phyloP scores from a whole-genome alignment of 1,284 basidiomycete species.

The Cryptococcus floricola region DNA sequence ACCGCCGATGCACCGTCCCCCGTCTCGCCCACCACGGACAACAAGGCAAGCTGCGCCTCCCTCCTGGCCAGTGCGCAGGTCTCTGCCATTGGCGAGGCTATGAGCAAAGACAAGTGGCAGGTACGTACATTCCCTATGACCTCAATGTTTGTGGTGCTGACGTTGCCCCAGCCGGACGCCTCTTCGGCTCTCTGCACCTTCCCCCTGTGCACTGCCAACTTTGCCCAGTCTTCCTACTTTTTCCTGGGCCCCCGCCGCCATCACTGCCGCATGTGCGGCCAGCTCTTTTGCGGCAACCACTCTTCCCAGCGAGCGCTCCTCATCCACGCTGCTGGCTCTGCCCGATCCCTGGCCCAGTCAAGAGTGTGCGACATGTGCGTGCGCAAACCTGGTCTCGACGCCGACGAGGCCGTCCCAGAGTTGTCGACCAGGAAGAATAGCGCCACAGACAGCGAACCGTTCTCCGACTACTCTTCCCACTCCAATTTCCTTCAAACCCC shows the following conservation, averaged over 20 bases:
- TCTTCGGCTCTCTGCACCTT: slow-evolving; percentile 37
- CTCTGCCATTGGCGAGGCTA: slow-evolving; percentile 19
- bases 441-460: slow-evolving; percentile 17
- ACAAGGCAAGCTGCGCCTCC: slow-evolving; percentile 8
- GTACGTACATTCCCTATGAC: slow-evolving; percentile 16
- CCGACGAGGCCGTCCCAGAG: neutral
- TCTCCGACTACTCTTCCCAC: slow-evolving; percentile 8
- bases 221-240: slow-evolving; percentile 30
- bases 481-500: slow-evolving; percentile 14
- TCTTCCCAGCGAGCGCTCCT: slow-evolving; percentile 24
- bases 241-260: slow-evolving; percentile 38
- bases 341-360: slow-evolving; percentile 7
- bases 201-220: slow-evolving; percentile 41
- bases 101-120: slow-evolving; percentile 31
- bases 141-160: neutral
- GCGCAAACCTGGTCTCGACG: slow-evolving; percentile 2
- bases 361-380: slow-evolving; percentile 42
- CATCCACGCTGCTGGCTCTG: slow-evolving; percentile 9
- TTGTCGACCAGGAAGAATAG: slow-evolving; percentile 17
- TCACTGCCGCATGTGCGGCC: slow-evolving; percentile 43
- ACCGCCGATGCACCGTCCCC: slow-evolving; percentile 8
- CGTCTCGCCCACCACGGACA: slow-evolving; percentile 2
- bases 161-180: slow-evolving; percentile 22
- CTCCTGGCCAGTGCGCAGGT: slow-evolving; percentile 12
- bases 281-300: slow-evolving; percentile 37